Evolutionary conservation across 805 yeast species (phyloP), one percentile per base, ranked within the genome.

Genomic region (Wickerhamiella dianesei): DNA sequence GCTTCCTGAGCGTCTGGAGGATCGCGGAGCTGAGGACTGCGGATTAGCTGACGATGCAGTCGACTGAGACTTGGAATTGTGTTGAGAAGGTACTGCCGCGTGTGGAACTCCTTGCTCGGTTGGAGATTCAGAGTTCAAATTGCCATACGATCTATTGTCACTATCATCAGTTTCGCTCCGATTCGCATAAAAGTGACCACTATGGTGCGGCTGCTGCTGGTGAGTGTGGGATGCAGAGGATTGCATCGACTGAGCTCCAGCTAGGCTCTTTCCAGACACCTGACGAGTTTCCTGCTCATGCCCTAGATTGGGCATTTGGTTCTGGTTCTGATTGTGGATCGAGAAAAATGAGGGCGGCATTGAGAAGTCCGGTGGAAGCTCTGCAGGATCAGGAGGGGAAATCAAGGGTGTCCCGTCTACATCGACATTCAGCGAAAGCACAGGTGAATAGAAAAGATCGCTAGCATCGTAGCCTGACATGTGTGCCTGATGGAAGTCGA

Each of bases 381-480:
- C 41, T 14, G 41, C 8, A 21, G 25, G 25, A 39, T 39, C 41
- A 5, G 41, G 41, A 12, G 41, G 41, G 8, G 41, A 39, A 13
- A 39, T 39, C 14, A 39, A 19, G 6, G 41, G 41, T 5, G 41
- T 39, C 16, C 41, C 41, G n/a, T 39, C 41, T 14, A 39, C 25
- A 39, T 39, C 18, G n/a, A 39, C 41, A 21, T 39, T 39, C 13
- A 39, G 25, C 8, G 41, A 39, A 6, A 39, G 41, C 12, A 39
- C 41, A 12, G 41, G 41, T 12, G 41, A 39, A n/a, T 39, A 39
- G 18, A 39, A 39, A 8, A 39, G 21, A n/a, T 39, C 41, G 16
- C 16, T 19, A 8, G 41, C 20, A n/a, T 39, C 41, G n/a, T 39
- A 39, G 32, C 32, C 32, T 25, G 32, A 12, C 6, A 25, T 25